phyloP scores from a whole-genome alignment of 371 early-diverging fungal species.

The Mucor irregularis region DNA sequence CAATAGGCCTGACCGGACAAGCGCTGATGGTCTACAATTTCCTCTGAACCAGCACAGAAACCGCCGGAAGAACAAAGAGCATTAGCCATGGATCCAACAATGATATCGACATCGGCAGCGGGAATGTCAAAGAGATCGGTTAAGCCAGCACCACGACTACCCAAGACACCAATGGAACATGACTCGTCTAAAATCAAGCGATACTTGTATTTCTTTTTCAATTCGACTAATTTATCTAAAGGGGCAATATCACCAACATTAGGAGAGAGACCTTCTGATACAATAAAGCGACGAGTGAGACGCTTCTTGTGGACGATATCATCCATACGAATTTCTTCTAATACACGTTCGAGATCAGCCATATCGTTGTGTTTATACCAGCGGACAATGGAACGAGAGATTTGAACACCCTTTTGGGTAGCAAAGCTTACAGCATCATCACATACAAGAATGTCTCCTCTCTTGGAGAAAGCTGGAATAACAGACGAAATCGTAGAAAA shows the following conservation, averaged over 20 bases:
- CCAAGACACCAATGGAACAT: constrained; percentile 92
- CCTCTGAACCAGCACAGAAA: constrained; percentile 90
- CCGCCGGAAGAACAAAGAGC: constrained; percentile 92
- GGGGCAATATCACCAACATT: constrained; percentile 94
- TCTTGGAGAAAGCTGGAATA: constrained; percentile 98
- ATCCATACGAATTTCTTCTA: constrained; percentile 75
- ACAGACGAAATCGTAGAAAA: constrained; percentile 94
- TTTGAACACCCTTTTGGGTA: constrained; percentile 89
- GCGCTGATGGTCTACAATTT: constrained; percentile 94
- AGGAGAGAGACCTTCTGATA: constrained; percentile 95
- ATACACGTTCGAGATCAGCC: constrained; percentile 89
- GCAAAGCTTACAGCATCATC: constrained; percentile 91
- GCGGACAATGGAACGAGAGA: constrained; percentile 85
- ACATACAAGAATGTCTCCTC: constrained; percentile 94
- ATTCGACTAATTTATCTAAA: constrained; percentile 78
- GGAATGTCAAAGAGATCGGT: constrained; percentile 83
- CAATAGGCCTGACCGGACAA: constrained; percentile 94
- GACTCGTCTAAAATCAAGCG: constrained; percentile 97
- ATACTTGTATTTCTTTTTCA: constrained; percentile 97
- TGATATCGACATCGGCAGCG: constrained; percentile 89
- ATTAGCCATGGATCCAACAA: constrained; percentile 90
- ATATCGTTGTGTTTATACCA: constrained; percentile 95
- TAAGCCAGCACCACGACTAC: constrained; percentile 87
- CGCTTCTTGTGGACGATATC: constrained; percentile 65
- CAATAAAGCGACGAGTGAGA: constrained; percentile 91